A percentile compares a stretch with the other conserved stretches of the same genome.
Conservation (phyloP, 2,329 filamentous ascomycete species). For the Volutella citrinella region DNA sequence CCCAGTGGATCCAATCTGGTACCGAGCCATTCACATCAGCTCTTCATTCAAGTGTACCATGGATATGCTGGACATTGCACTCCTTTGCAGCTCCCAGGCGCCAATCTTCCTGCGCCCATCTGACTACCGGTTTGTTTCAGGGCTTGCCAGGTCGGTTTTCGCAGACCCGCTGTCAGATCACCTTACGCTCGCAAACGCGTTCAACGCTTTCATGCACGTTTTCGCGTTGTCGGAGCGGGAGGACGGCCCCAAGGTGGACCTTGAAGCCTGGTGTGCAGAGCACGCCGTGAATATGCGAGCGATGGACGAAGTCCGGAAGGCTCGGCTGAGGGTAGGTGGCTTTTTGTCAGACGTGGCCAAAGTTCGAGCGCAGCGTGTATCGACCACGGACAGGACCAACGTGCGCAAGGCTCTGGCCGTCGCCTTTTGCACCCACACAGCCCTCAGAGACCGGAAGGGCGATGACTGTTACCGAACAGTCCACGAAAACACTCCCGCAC, state of each 20-base stretch:
- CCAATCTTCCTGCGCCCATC: slow-evolving; percentile 7
- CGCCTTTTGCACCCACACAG: slow-evolving; percentile 7
- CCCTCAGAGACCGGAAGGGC: slow-evolving; percentile 1
- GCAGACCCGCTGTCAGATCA: slow-evolving; percentile 7
- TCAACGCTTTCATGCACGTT: slow-evolving; percentile 2
- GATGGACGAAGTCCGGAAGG: slow-evolving; percentile 3
- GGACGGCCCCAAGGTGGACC: neutral
- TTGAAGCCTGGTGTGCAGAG: neutral
- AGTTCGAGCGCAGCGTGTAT: neutral
- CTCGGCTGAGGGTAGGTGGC: neutral
- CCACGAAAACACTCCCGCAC: slow-evolving; percentile 5
- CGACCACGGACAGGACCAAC: slow-evolving; percentile 4
- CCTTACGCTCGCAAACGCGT: slow-evolving; percentile 6
- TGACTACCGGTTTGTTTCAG: slow-evolving; percentile 1
- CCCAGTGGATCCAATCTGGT: slow-evolving; percentile 10
- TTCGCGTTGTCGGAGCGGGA: neutral
- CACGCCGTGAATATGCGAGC: slow-evolving; percentile 5
- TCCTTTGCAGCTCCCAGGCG: slow-evolving; percentile 5
- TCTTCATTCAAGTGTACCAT: slow-evolving; percentile 5
- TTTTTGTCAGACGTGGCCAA: slow-evolving; percentile 1
- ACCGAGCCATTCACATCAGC: slow-evolving; percentile 5
- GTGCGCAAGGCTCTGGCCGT: slow-evolving; percentile 8
- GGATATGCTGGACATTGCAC: slow-evolving; percentile 9
- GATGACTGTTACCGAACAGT: slow-evolving; percentile 11
- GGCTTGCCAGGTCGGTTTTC: slow-evolving; percentile 3